Evolutionary conservation across 495 filamentous ascomycete species (phyloP).

Genomic region (Penicillium robsamsonii): DNA sequence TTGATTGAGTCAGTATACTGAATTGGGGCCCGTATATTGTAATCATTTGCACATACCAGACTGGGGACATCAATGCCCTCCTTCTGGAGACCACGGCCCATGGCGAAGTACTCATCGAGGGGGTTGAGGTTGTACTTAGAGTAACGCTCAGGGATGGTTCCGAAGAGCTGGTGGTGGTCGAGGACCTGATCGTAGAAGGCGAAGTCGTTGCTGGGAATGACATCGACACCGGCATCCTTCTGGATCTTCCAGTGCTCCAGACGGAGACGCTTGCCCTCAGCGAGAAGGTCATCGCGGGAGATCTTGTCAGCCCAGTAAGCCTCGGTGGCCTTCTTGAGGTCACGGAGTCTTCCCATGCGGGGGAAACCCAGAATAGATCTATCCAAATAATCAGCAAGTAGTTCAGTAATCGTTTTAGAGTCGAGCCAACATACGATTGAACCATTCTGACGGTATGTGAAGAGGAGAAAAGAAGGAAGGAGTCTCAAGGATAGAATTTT

Average conservation of each 20-base stretch:
- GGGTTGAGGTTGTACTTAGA: conserved; percentile 76
- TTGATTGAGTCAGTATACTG: conserved; percentile 13
- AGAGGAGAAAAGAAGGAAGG: conserved; percentile 20
- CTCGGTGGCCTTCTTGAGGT: conserved; percentile 99
- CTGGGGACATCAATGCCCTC: conserved; percentile 79
- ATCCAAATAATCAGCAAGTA: conserved; percentile 16
- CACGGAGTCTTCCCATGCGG: conserved; percentile 96
- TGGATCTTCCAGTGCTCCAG: conserved; percentile 98
- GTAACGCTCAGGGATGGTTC: conserved; percentile 88
- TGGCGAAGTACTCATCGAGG: conserved; percentile 97
- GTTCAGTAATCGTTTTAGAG: conserved; percentile 23
- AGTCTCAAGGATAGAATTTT: conserved; percentile 21
- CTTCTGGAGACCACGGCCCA: conserved; percentile 97
- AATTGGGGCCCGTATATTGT: not conserved
- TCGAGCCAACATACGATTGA: conserved; percentile 59
- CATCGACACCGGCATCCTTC: conserved; percentile 92
- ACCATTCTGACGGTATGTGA: conserved; percentile 63
- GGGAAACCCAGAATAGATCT: conserved; percentile 75
- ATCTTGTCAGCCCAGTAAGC: conserved; percentile 95
- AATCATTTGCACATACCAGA: conserved; percentile 50
- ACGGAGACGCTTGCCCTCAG: conserved; percentile 94
- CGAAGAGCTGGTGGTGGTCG: conserved; percentile 98
- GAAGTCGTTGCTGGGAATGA: conserved; percentile 99
- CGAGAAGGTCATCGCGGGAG: conserved; percentile 79
- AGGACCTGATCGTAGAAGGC: conserved; percentile 98